Conservation (phyloP, 768 basidiomycete genomes). For the Amanita exitialis region DNA sequence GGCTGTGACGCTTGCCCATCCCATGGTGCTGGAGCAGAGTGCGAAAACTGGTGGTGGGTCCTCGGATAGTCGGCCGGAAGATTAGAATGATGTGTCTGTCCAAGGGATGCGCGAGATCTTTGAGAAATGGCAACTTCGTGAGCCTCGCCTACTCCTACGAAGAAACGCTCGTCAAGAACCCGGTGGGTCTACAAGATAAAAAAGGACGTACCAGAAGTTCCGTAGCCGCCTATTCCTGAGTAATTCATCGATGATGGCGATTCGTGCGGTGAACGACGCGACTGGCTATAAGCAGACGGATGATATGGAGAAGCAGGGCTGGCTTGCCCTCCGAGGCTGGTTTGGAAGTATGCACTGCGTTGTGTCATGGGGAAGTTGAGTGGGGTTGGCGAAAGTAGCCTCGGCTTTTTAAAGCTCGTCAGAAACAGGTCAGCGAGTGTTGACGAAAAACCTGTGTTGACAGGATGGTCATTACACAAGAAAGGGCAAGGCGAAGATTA, state of each 20-base stretch:
- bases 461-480: neutral
- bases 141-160: neutral
- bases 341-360: constrained; percentile 1
- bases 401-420: constrained; percentile 3
- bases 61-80: neutral
- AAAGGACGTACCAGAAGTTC: neutral
- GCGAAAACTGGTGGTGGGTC: neutral
- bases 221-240: constrained; percentile 1
- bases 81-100: neutral
- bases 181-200: neutral
- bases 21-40: neutral
- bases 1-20: neutral
- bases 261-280: constrained; percentile 2
- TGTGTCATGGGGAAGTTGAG: constrained; percentile 3
- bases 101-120: constrained; percentile 1
- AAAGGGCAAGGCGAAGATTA: neutral
- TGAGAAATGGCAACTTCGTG: constrained; percentile 1
- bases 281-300: neutral
- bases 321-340: neutral
- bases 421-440: neutral
- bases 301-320: neutral
- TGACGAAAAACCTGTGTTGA: constrained; percentile 5
- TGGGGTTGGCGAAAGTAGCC: neutral
- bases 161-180: neutral
- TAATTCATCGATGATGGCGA: neutral